Evolutionary conservation across 2,329 filamentous ascomycete genomes (phyloP).

Genomic region (Penicillium sp.): DNA sequence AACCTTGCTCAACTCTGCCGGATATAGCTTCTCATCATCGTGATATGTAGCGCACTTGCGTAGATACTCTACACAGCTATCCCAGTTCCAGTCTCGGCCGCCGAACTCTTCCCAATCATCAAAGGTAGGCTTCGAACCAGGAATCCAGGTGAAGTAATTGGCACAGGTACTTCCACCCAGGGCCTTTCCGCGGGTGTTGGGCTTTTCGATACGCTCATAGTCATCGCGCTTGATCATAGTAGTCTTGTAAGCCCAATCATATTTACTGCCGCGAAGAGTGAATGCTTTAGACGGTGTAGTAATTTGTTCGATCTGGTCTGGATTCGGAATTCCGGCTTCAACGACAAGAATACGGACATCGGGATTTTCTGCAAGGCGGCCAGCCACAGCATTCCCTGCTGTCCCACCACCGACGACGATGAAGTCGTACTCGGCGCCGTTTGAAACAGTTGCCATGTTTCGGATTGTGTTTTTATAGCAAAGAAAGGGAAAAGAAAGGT

Average conservation of each 20-base stretch:
- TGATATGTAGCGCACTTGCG: constrained; percentile 56
- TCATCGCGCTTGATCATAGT: constrained; percentile 62
- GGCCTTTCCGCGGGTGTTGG: constrained; percentile 63
- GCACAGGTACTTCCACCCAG: constrained; percentile 62
- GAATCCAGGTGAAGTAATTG: constrained; percentile 68
- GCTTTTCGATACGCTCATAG: constrained; percentile 65
- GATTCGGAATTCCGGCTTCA: no score
- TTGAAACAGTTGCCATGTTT: no score
- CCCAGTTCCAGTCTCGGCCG: constrained; percentile 59
- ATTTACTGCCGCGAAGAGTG: constrained; percentile 56
- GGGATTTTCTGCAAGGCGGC: no score
- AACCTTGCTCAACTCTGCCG: constrained; percentile 50
- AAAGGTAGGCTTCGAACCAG: constrained; percentile 60
- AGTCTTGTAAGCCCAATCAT: constrained; percentile 61
- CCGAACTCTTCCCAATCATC: constrained; percentile 53
- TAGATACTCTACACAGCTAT: constrained; percentile 51
- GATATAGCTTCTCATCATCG: constrained; percentile 54
- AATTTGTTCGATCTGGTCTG: no score
- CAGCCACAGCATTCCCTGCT: no score
- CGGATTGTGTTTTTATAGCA: no score
- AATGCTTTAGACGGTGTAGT: constrained; percentile 61
- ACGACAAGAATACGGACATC: no score
- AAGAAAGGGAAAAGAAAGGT: no score
- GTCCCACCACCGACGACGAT: no score
- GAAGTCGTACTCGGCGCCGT: no score